A percentile compares a stretch with the other conserved stretches of the same genome.
Conservation (phyloP, 2,329 filamentous ascomycete genomes). For the Pseudogymnoascus destructans region DNA sequence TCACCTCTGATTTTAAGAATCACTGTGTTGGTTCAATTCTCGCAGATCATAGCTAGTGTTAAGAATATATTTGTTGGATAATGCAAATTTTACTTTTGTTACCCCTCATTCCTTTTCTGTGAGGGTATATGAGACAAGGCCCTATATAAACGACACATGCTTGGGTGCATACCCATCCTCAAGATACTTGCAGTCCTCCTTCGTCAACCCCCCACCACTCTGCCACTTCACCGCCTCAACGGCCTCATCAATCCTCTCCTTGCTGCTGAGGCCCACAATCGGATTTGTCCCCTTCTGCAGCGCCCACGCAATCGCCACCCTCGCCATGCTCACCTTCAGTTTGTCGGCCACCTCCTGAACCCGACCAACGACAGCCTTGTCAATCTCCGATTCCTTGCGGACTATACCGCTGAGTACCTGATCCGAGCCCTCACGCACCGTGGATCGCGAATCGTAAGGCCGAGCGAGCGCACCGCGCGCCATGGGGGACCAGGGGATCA, state of each 20-base stretch:
- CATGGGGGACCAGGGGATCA: conserved; percentile 30
- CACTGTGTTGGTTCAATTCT: not conserved
- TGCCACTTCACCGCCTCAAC: conserved; percentile 30
- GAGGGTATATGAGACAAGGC: no score
- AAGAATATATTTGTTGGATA: not conserved
- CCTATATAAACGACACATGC: conserved; percentile 11
- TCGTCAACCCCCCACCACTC: conserved; percentile 32
- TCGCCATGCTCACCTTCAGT: conserved; percentile 43
- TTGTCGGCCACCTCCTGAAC: conserved; percentile 45
- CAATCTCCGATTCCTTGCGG: conserved; percentile 21
- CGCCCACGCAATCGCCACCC: conserved; percentile 45
- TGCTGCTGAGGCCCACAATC: conserved; percentile 40
- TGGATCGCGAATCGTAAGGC: conserved; percentile 17
- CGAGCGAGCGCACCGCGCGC: conserved; percentile 27
- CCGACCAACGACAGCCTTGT: conserved; percentile 25
- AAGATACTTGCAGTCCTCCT: conserved; percentile 41
- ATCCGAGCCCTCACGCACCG: conserved; percentile 19
- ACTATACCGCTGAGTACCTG: conserved; percentile 15
- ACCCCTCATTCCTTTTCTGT: not conserved
- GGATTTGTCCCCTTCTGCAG: conserved; percentile 35
- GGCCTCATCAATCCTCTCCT: conserved; percentile 42
- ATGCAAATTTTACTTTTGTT: not conserved
- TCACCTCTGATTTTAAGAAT: not conserved
- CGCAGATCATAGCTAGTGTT: not conserved
- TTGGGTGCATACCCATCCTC: conserved; percentile 42